Conservation (phyloP, 805 yeast genomes). For the Saccharomycopsis javanensis region DNA sequence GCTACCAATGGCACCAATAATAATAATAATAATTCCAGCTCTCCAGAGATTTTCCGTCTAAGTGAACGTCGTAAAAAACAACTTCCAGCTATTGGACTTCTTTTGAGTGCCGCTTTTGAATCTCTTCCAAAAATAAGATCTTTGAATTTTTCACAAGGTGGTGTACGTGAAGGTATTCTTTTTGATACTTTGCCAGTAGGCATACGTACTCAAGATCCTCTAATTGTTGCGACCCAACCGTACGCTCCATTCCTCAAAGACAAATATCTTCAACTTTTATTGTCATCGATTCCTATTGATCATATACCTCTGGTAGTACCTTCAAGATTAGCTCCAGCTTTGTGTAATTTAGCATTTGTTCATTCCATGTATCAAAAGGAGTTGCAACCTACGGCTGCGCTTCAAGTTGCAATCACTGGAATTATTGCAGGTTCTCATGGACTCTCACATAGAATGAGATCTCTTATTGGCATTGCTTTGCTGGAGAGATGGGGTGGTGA, state of each 20-base stretch:
- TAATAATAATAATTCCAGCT: background rate
- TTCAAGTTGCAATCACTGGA: constrained; percentile 65
- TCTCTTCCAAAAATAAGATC: constrained; percentile 51
- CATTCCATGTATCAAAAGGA: constrained; percentile 73
- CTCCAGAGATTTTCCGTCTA: constrained; percentile 43
- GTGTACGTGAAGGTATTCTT: constrained; percentile 67
- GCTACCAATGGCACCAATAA: background rate
- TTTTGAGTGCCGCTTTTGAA: constrained; percentile 53
- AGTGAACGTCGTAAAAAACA: constrained; percentile 58
- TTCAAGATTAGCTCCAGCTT: constrained; percentile 55
- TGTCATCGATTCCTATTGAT: constrained; percentile 45
- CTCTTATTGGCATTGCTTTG: constrained; percentile 60
- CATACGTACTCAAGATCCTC: constrained; percentile 57
- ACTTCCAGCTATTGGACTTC: constrained; percentile 58
- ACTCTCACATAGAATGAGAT: constrained; percentile 59
- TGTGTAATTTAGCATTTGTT: constrained; percentile 65
- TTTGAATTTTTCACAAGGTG: constrained; percentile 65
- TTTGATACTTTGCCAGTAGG: constrained; percentile 51
- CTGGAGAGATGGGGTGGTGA: constrained; percentile 82
- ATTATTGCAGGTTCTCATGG: constrained; percentile 71
- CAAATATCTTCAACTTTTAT: constrained; percentile 44
- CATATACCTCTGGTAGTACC: constrained; percentile 49
- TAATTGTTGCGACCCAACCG: constrained; percentile 58
- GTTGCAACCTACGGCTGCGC: constrained; percentile 63
- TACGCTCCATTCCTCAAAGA: constrained; percentile 59